Evolutionary conservation across 2,329 filamentous ascomycete genomes (phyloP).

Genomic region (Cercospora janseana): DNA sequence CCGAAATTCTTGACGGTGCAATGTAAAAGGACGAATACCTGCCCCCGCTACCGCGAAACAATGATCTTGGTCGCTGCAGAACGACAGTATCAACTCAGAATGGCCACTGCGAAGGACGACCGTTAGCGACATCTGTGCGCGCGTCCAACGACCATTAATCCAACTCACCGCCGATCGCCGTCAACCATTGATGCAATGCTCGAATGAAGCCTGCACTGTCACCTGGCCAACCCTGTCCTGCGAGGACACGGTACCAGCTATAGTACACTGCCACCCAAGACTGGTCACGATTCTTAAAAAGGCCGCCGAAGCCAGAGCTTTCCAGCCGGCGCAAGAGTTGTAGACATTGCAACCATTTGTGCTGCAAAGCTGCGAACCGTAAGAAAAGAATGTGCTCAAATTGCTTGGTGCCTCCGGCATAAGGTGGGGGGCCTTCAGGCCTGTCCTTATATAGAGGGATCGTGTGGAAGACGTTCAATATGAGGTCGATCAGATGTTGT

Average conservation of each 20-base stretch:
- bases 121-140: neutral
- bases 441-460: neutral
- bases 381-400: slow-evolving; percentile 23
- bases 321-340: slow-evolving; percentile 14
- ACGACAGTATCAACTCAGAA: neutral
- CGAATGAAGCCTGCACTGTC: slow-evolving; percentile 4
- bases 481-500: slow-evolving; percentile 9
- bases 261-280: neutral
- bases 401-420: slow-evolving; percentile 20
- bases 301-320: neutral
- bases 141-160: neutral
- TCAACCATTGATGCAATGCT: slow-evolving; percentile 3
- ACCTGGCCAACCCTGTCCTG: neutral
- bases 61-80: no score
- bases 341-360: slow-evolving; percentile 20
- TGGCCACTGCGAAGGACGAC: slow-evolving; percentile 1
- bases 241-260: neutral
- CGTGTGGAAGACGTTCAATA: slow-evolving; percentile 7
- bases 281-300: slow-evolving; percentile 3
- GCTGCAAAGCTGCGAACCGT: slow-evolving; percentile 18
- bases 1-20: no score
- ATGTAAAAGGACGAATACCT: no score
- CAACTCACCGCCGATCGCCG: slow-evolving; percentile 13
- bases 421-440: slow-evolving; percentile 8
- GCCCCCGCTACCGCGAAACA: no score